Conservation (phyloP, 1,284 basidiomycete species). For the Fomitiporia mediterranea region DNA sequence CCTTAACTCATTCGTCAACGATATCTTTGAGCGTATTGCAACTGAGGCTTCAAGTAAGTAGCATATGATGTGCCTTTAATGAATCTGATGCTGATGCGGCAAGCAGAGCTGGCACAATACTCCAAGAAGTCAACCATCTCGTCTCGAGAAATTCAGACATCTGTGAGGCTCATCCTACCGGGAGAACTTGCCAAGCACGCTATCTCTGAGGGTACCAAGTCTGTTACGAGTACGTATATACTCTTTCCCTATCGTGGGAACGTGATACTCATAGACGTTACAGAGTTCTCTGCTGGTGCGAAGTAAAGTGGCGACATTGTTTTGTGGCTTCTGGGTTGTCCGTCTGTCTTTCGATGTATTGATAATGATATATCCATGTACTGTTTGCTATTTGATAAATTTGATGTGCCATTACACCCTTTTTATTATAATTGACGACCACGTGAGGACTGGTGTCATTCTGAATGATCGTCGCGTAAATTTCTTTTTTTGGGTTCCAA, state of each 20-base stretch:
- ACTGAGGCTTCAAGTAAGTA: slow-evolving; percentile 60
- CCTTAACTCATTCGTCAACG: slow-evolving; percentile 66
- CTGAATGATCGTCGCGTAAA: too few relatives aligned
- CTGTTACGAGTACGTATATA: slow-evolving; percentile 18
- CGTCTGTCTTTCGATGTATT: slow-evolving; percentile 14
- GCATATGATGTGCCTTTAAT: slow-evolving; percentile 4
- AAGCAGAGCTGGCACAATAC: slow-evolving; percentile 60
- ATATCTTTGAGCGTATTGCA: slow-evolving; percentile 72
- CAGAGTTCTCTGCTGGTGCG: slow-evolving; percentile 34
- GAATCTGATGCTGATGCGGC: slow-evolving; percentile 13
- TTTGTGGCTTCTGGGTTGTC: not conserved
- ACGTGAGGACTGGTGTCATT: not conserved
- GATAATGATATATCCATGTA: slow-evolving; percentile 13
- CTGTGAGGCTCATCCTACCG: slow-evolving; percentile 66
- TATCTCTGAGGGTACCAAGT: slow-evolving; percentile 78
- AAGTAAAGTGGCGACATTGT: slow-evolving; percentile 28
- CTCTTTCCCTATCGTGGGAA: slow-evolving; percentile 9
- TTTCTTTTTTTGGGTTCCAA: not conserved
- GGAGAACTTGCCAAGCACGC: slow-evolving; percentile 80
- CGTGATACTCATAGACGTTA: slow-evolving; percentile 6
- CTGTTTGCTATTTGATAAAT: slow-evolving; percentile 11
- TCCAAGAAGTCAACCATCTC: slow-evolving; percentile 75
- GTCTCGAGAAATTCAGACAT: slow-evolving; percentile 72
- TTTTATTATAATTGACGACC: not conserved
- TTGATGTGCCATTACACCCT: not conserved